Base-by-base conservation (phyloP, 1,284 basidiomycete species). In the Pseudozyma pruni region DNA sequence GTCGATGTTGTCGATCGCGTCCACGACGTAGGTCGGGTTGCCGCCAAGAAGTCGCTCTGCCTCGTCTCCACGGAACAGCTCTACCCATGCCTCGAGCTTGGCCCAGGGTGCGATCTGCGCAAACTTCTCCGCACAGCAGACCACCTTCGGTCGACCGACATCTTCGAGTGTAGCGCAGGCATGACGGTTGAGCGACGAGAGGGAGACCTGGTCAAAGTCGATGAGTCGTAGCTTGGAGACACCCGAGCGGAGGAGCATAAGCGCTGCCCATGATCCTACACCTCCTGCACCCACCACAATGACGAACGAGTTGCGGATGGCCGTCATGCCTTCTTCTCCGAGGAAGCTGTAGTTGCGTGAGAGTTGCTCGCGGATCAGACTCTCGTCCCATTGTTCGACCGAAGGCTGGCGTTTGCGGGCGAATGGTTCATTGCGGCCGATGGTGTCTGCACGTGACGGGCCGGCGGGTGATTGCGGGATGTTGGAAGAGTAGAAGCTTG, bases 321-420 rank as follows among this genome's bases (percentile, higher is more conserved):
- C 89, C 11, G 84, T 81, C 93, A 98, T 96, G 22, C 89, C 88
- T 33, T 94, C 90, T 31, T 95, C 92, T 0, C 93, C 93, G 44
- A 98, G 90, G 84, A 98, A 97, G 19, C 91, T 89, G 81, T 96
- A 97, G 84, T 98, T 97, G 41, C 96, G 86, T 7, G 94, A 91
- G 34, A 98, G 87, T 83, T 97, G 90, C 78, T 83, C 84, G 34
- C 78, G 71, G 31, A 84, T 78, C 20, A 84, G 78, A 14, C 74
- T 72, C 54, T 84, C 83, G 47, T 83, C 81, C 55, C 74, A 76
- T 22, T 64, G 50, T 17, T 67, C 63, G 2, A 58, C 60, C 11
- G 55, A 55, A 0, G 55, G 60, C 40, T 53, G 51, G 9, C 66
- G 66, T 34, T 63, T 63, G 39, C 66, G 59, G 4, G 58, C 45